Percentiles rank a stretch among this genome's conserved stretches.
phyloP scores from a whole-genome alignment of 768 basidiomycete genomes.

The Mycena vitilis region DNA sequence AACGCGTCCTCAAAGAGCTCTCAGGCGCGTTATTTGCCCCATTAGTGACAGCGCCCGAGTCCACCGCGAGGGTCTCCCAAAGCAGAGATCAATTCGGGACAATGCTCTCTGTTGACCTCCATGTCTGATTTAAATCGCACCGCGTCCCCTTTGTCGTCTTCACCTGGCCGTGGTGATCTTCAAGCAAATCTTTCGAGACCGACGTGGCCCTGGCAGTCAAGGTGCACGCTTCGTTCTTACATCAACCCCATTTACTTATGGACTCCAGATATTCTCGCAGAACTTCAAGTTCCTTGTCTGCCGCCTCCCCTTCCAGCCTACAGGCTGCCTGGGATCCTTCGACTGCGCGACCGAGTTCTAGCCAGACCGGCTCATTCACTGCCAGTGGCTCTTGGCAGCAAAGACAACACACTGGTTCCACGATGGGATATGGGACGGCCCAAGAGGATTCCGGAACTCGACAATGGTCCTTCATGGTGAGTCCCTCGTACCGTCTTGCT shows the following conservation, averaged over 20 bases:
- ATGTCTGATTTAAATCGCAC: conserved; percentile 56
- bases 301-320: conserved; percentile 26
- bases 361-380: conserved; percentile 38
- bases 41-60: neutral
- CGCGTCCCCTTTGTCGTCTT: conserved; percentile 54
- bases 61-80: neutral
- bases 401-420: conserved; percentile 40
- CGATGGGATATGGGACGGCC: conserved; percentile 39
- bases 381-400: conserved; percentile 41
- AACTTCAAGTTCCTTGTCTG: conserved; percentile 29
- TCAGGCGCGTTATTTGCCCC: neutral
- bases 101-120: conserved; percentile 25
- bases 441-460: conserved; percentile 61
- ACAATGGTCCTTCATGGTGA: conserved; percentile 75
- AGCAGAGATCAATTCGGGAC: conserved; percentile 14
- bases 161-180: conserved; percentile 51
- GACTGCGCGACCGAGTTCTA: conserved; percentile 36
- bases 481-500: conserved; percentile 29
- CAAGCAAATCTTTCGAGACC: conserved; percentile 61
- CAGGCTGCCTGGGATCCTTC: conserved; percentile 46
- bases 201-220: conserved; percentile 66
- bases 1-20: neutral
- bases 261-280: conserved; percentile 34
- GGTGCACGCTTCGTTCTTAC: conserved; percentile 14
- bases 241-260: conserved; percentile 43